Conservation (phyloP, 2,329 filamentous ascomycete species). For the Penicillium sp. region DNA sequence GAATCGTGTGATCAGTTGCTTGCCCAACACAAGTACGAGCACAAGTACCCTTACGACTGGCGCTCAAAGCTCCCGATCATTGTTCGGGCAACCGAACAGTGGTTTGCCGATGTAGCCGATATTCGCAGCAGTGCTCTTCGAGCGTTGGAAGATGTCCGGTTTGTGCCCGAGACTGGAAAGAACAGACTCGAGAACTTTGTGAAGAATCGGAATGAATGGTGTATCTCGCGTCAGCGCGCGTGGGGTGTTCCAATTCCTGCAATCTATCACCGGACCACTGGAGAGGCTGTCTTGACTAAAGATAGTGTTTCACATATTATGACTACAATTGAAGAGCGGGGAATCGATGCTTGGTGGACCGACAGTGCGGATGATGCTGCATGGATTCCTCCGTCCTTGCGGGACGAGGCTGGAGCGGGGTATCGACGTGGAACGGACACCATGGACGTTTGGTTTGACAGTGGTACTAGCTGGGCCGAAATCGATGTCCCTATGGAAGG, state of each 20-base stretch:
- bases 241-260: slow-evolving; percentile 98
- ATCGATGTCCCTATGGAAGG: slow-evolving; percentile 39
- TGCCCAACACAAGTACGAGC: slow-evolving; percentile 67
- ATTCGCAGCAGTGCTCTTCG: slow-evolving; percentile 74
- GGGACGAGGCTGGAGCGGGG: slow-evolving; percentile 40
- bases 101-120: slow-evolving; percentile 88
- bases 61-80: slow-evolving; percentile 91
- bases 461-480: slow-evolving; percentile 84
- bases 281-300: slow-evolving; percentile 74
- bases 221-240: slow-evolving; percentile 89
- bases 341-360: slow-evolving; percentile 93
- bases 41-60: slow-evolving; percentile 99
- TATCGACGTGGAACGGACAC: slow-evolving; percentile 84
- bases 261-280: slow-evolving; percentile 68
- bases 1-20: slow-evolving; percentile 62
- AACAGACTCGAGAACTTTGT: slow-evolving; percentile 81
- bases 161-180: slow-evolving; percentile 73
- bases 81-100: slow-evolving; percentile 88
- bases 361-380: slow-evolving; percentile 71
- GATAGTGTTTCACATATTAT: slow-evolving; percentile 84
- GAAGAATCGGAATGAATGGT: slow-evolving; percentile 89
- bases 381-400: slow-evolving; percentile 71
- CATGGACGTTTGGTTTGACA: slow-evolving; percentile 99
- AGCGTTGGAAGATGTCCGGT: slow-evolving; percentile 69
- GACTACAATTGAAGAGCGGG: slow-evolving; percentile 69